Evolutionary conservation across 2,329 filamentous ascomycete species (phyloP).

Genomic region (Fusarium chaquense): DNA sequence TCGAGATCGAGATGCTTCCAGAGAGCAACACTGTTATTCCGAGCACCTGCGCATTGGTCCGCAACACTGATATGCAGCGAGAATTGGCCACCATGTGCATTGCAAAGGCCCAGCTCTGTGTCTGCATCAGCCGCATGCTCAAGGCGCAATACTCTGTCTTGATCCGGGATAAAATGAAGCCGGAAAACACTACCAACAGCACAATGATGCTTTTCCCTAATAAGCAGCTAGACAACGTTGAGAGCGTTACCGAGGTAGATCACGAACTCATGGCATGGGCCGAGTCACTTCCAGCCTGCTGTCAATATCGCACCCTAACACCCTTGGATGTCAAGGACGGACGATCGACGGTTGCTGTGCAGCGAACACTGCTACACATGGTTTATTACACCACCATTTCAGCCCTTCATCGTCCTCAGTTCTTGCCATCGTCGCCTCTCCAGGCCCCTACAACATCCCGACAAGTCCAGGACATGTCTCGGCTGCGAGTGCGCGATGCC

Average conservation of each 20-base stretch:
- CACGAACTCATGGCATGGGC: conserved; percentile 83
- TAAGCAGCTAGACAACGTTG: conserved; percentile 84
- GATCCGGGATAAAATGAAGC: conserved; percentile 83
- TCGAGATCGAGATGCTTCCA: conserved; percentile 78
- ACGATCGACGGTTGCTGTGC: conserved; percentile 71
- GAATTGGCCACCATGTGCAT: conserved; percentile 90
- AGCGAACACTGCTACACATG: conserved; percentile 91
- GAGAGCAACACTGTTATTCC: conserved; percentile 77
- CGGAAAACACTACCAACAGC: conserved; percentile 79
- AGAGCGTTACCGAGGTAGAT: conserved; percentile 83
- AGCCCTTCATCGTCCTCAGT: conserved; percentile 90
- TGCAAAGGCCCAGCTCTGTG: conserved; percentile 88
- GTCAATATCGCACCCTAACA: conserved; percentile 72
- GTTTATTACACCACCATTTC: conserved; percentile 93
- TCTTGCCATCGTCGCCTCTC: conserved; percentile 78
- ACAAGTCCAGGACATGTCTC: conserved; percentile 84
- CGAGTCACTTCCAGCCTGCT: conserved; percentile 75
- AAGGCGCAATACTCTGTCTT: conserved; percentile 93
- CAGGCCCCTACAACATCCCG: conserved; percentile 66
- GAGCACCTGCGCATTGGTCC: conserved; percentile 75
- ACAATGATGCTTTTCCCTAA: conserved; percentile 94
- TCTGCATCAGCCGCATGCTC: conserved; percentile 90
- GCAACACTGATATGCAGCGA: conserved; percentile 78
- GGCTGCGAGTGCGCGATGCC: conserved; percentile 83
- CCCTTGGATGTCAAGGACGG: conserved; percentile 70